Evolutionary conservation across 2,329 filamentous ascomycete genomes (phyloP), one percentile per base, ranked within the genome.

Genomic region (Colletotrichum sp.): DNA sequence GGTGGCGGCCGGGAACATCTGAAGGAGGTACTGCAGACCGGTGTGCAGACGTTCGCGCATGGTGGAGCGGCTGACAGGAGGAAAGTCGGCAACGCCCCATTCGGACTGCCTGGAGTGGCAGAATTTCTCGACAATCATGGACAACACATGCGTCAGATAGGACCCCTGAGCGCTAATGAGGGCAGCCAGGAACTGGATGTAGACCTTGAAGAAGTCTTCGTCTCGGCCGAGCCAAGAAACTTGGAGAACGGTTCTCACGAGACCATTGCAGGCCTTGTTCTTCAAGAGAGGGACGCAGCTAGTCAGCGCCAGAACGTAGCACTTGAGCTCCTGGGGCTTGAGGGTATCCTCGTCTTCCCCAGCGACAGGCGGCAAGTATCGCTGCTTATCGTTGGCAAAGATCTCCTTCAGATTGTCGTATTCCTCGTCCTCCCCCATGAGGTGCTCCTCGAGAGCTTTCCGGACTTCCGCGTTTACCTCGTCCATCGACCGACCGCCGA

Each of bases 121-220:
- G 81, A 99, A 95, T 82, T 95, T 94, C 76, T 92, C 91, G 71
- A 98, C 93, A 76, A 99, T 90, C 92, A 95, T 96, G 73, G 92
- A 90, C 74, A 98, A 89, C 52, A 98, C 93, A 24, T 92, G 89
- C 26, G 89, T 90, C 39, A 98, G 90, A 84, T 95, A 98, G 16
- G 92, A 93, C 60, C 95, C 94, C 81, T 98, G 95, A 1, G 96
- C 94, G 76, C 95, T 98, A 69, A 96, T 92, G 62, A 99, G 87
- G 49, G 93, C 92, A 21, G 91, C 91, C 28, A 95, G 85, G 79
- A 95, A 94, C 80, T 92, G 89, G 71, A 90, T 89, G 82, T 95
- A 96, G 68, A 92, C 90, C 79, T 91, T 91, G 72, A 92, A 88
- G 81, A 95, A 95, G 44, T 88, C 87, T 32, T 92, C 90, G 77